Conservation (phyloP, 352 stramenopile genomes). For the Elongisporangium prolatum region DNA sequence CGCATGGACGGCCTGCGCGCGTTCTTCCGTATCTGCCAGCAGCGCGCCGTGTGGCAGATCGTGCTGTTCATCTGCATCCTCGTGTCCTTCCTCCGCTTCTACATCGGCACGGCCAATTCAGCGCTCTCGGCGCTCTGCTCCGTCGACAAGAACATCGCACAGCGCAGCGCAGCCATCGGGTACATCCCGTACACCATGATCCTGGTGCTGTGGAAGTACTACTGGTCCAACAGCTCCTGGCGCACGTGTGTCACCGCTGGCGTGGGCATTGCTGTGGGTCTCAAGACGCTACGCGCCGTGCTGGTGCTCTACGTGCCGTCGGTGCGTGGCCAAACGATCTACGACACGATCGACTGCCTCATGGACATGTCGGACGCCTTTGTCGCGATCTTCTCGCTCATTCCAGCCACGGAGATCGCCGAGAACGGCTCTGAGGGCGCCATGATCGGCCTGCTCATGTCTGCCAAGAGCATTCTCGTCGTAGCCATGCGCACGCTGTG, state of each 20-base stretch:
- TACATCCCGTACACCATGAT: constrained; percentile 40
- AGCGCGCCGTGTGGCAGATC: constrained; percentile 73
- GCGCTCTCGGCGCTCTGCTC: constrained; percentile 28
- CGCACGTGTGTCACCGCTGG: constrained; percentile 26
- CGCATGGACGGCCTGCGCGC: constrained; percentile 13
- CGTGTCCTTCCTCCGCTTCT: constrained; percentile 45
- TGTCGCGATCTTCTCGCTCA: constrained; percentile 67
- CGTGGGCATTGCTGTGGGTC: constrained; percentile 33
- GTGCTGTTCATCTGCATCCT: constrained; percentile 64
- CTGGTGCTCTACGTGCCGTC: constrained; percentile 53
- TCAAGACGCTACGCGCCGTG: constrained; percentile 50
- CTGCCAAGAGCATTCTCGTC: constrained; percentile 51
- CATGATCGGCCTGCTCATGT: constrained; percentile 58
- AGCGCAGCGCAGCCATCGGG: constrained; percentile 45
- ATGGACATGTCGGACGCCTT: constrained; percentile 54
- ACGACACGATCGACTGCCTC: constrained; percentile 44
- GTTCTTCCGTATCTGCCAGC: constrained; percentile 69
- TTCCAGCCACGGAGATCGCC: constrained; percentile 61
- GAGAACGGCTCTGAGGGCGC: constrained; percentile 67
- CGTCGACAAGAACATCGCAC: constrained; percentile 32
- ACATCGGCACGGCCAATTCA: constrained; percentile 40
- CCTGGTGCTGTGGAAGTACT: constrained; percentile 54
- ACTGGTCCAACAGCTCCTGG: constrained; percentile 42
- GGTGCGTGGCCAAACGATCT: constrained; percentile 36
- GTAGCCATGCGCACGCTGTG: constrained; percentile 53